phyloP scores from a whole-genome alignment of 768 basidiomycete genomes.

The Pisolithus microcarpus region DNA sequence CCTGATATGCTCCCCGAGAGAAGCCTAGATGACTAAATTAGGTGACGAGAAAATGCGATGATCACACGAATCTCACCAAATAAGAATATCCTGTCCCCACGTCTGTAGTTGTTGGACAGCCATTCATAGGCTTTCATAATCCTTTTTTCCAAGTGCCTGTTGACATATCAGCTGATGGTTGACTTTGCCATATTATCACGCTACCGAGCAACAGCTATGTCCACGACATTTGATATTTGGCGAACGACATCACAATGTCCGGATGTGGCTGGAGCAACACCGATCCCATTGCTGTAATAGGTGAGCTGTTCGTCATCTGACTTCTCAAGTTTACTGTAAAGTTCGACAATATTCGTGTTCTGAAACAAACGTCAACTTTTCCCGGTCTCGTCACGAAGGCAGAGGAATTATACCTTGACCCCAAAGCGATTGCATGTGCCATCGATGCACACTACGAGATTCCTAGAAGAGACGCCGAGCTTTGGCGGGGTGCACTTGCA shows the following conservation, averaged over 20 bases:
- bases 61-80: slow-evolving; percentile 28
- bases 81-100: slow-evolving; percentile 34
- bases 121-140: slow-evolving; percentile 34
- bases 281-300: slow-evolving; percentile 37
- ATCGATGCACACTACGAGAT: slow-evolving; percentile 32
- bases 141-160: slow-evolving; percentile 30
- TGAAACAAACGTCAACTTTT: slow-evolving; percentile 6
- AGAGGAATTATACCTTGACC: slow-evolving; percentile 16
- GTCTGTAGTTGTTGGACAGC: slow-evolving; percentile 33
- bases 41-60: neutral
- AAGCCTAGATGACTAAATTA: slow-evolving; percentile 28
- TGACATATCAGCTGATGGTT: neutral
- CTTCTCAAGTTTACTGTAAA: slow-evolving; percentile 33
- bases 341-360: slow-evolving; percentile 38
- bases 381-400: neutral
- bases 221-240: slow-evolving; percentile 21
- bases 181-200: neutral
- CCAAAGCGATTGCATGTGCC: slow-evolving; percentile 37
- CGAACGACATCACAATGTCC: slow-evolving; percentile 11
- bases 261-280: slow-evolving; percentile 22
- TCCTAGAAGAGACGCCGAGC: slow-evolving; percentile 1
- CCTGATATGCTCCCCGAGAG: slow-evolving; percentile 44
- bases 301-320: slow-evolving; percentile 25
- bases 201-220: slow-evolving; percentile 34
- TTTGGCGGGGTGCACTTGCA: neutral